Conservation (phyloP, 2,329 filamentous ascomycete species). For the Chaetomiaceae sp. region DNA sequence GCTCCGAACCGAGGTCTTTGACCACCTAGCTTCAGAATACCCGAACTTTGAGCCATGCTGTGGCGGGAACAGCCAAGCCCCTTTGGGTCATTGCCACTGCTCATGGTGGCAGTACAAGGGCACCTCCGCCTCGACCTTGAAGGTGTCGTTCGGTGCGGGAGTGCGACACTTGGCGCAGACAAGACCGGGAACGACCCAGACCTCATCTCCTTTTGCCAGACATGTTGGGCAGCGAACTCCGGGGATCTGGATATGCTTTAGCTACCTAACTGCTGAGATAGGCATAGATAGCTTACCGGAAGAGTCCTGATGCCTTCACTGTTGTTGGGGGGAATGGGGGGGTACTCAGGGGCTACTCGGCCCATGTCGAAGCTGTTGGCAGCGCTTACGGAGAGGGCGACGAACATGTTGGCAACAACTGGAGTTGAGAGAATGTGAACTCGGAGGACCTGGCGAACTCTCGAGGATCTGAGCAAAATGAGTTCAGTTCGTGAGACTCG, state of each 20-base stretch:
- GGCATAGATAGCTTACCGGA: slow-evolving; percentile 3
- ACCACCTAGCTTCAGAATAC: too few species aligned
- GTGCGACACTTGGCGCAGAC: slow-evolving; percentile 21
- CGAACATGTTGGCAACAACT: neutral
- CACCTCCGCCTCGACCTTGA: too few species aligned
- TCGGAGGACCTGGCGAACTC: too few species aligned
- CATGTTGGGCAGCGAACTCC: slow-evolving; percentile 21
- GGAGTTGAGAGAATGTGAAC: too few species aligned
- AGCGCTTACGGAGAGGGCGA: neutral
- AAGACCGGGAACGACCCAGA: slow-evolving; percentile 24
- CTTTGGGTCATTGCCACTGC: too few species aligned
- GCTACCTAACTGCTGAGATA: neutral
- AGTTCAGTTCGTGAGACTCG: too few species aligned
- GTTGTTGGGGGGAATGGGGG: neutral
- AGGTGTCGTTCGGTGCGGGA: slow-evolving; percentile 13
- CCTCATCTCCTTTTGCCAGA: slow-evolving; percentile 21
- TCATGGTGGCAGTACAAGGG: too few species aligned
- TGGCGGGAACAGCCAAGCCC: too few species aligned
- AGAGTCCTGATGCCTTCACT: slow-evolving; percentile 10
- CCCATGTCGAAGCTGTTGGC: neutral
- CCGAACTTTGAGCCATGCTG: too few species aligned
- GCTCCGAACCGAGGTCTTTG: too few species aligned
- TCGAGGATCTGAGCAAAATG: too few species aligned
- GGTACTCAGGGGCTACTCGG: neutral
- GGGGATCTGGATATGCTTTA: slow-evolving; percentile 8